Evolutionary conservation across 2,329 filamentous ascomycete genomes (phyloP).

Genomic region (Fusarium annulatum): DNA sequence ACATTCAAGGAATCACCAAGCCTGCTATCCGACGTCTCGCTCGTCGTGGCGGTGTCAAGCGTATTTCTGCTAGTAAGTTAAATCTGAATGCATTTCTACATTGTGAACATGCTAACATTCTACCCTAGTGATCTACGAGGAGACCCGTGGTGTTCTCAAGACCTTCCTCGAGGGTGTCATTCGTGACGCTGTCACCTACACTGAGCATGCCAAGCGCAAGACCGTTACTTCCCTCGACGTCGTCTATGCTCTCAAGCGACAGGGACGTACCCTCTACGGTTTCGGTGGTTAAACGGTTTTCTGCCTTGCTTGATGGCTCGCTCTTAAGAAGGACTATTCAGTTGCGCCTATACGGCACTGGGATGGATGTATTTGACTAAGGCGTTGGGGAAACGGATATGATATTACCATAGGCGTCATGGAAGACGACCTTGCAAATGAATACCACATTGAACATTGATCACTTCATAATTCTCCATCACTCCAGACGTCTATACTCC

Average conservation of each 20-base stretch:
- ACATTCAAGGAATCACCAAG: conserved; percentile 99
- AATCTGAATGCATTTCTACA: accelerated
- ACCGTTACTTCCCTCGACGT: conserved; percentile 78
- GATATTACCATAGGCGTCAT: conserved; percentile 50
- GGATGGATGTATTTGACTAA: conserved; percentile 43
- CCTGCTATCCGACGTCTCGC: conserved; percentile 98
- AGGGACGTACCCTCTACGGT: conserved; percentile 84
- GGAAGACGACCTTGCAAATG: conserved; percentile 49
- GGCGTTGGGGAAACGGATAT: conserved; percentile 50
- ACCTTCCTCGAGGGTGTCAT: conserved; percentile 82
- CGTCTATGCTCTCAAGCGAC: conserved; percentile 75
- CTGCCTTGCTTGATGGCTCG: conserved; percentile 14
- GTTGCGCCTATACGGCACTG: conserved; percentile 23
- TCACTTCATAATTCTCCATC: neutral
- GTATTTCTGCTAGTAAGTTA: conserved; percentile 91
- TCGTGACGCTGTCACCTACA: conserved; percentile 81
- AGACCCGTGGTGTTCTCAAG: conserved; percentile 82
- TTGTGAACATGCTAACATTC: conserved; percentile 22
- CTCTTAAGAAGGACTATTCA: conserved; percentile 31
- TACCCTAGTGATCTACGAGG: conserved; percentile 75
- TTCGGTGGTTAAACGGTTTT: conserved; percentile 78
- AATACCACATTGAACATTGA: conserved; percentile 46
- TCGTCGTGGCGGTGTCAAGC: conserved; percentile 99
- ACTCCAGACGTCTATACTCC: neutral
- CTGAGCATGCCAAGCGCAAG: conserved; percentile 85